Percentiles rank a stretch among this genome's conserved stretches.
Conservation (phyloP, 345 rosid species). For the Bruguiera parviflora region DNA sequence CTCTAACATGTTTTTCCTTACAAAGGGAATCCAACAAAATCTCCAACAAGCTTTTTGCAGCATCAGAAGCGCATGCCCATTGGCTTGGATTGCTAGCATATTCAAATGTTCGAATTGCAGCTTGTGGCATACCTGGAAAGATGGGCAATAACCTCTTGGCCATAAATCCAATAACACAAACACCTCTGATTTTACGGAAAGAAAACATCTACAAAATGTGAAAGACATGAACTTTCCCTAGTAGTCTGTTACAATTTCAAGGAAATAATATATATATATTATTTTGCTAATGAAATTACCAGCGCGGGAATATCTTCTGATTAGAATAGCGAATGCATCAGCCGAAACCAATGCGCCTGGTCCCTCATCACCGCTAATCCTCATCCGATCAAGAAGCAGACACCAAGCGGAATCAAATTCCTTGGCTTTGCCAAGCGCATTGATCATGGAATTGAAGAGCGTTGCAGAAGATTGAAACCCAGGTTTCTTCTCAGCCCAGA, state of each 20-base stretch:
- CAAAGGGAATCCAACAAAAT: slow-evolving; percentile 77
- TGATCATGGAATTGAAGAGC: slow-evolving; percentile 48
- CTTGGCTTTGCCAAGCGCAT: slow-evolving; percentile 57
- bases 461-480: slow-evolving; percentile 41
- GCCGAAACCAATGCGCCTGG: slow-evolving; percentile 43
- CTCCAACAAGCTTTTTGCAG: slow-evolving; percentile 45
- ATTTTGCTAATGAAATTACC: slow-evolving; percentile 36
- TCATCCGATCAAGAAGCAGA: slow-evolving; percentile 48
- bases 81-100: slow-evolving; percentile 42
- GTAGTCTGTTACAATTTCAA: background rate
- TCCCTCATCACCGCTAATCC: slow-evolving; percentile 22
- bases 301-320: slow-evolving; percentile 79
- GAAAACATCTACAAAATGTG: slow-evolving; percentile 2
- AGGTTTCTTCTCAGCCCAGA: slow-evolving; percentile 72
- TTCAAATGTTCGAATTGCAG: slow-evolving; percentile 69
- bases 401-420: slow-evolving; percentile 73
- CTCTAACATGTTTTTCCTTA: slow-evolving; percentile 69
- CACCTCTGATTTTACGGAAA: background rate
- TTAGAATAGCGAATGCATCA: slow-evolving; percentile 60
- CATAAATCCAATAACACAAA: background rate
- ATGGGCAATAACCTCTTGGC: background rate
- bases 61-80: slow-evolving; percentile 28
- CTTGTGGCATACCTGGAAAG: slow-evolving; percentile 53
- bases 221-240: background rate
- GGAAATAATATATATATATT: background rate